phyloP scores from a whole-genome alignment of 306 rosid genomes.

The Purshia tridentata region DNA sequence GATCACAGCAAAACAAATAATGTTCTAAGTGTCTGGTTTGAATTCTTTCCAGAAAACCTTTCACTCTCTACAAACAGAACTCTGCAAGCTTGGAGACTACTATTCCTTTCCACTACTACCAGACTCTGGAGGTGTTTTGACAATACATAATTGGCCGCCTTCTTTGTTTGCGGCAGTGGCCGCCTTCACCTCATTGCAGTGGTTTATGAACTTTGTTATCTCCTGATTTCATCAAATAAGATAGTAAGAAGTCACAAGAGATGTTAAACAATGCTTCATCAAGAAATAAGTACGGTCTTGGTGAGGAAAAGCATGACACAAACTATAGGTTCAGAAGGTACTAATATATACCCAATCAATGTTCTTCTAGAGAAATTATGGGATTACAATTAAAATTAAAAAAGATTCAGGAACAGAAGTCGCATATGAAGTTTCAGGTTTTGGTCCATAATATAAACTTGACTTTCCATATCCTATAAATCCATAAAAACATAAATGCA shows the following conservation, averaged over 20 bases:
- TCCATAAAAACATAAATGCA: not conserved
- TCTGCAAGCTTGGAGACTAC: conserved; percentile 15
- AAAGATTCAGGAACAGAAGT: not conserved
- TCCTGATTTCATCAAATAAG: conserved; percentile 48
- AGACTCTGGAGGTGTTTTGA: conserved; percentile 46
- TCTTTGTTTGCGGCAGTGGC: conserved; percentile 80
- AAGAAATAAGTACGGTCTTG: not conserved
- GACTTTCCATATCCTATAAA: not conserved
- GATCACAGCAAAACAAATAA: not conserved
- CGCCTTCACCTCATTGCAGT: conserved; percentile 84
- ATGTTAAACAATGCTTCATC: not conserved
- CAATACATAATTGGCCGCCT: conserved; percentile 76
- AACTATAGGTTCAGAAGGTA: not conserved
- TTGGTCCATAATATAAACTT: not conserved
- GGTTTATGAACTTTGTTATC: conserved; percentile 85
- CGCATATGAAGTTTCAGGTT: not conserved
- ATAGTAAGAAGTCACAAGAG: not conserved
- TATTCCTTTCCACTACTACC: conserved; percentile 37
- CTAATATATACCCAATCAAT: not conserved
- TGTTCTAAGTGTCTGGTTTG: not conserved
- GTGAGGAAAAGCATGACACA: not conserved
- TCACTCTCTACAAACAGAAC: conserved; percentile 10
- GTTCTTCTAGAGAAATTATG: not conserved
- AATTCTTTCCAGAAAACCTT: not conserved
- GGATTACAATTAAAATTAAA: not conserved